Base-by-base conservation (phyloP, 2,329 filamentous ascomycete species). In the Dactylellina sp. region DNA sequence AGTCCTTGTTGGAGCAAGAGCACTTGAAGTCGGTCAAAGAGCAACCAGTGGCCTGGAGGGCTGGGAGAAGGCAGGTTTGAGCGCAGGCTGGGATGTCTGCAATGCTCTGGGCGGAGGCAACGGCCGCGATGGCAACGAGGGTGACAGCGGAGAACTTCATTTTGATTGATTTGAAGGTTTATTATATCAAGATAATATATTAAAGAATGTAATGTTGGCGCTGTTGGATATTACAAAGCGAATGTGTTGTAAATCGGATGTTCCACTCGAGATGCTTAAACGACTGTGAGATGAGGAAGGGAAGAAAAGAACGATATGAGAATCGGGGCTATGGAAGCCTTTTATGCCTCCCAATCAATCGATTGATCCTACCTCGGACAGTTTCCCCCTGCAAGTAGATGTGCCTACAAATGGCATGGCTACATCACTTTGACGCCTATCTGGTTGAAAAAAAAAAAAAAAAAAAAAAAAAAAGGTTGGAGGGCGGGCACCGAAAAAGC, bases 101-200 rank as follows among this genome's bases (percentile, higher is more conserved):
- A 32, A 77, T 68, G 42, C 59, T 53, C 70, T 77, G 76, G 52
- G 76, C 75, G 28, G 75, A 77, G 63, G 60, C 71, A 70, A 66
- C 46, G 50, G 76, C 76, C 52, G 65, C 70, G 68, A 75, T 14
- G 63, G 71, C 60, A 65, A 68, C 65, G 61, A 77, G 28, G 62
- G 64, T 66, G 59, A 76, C 42, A 63, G 71, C 56, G 57, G 71
- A 76, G 74, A 76, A 64, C 68, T 78, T 78, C 77, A 77, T 78
- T 76, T 72, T 75, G 68, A 61, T 40, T 75, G 59, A 55, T 39
- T 64, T 65, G 42, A 35, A 55, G 37, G 59, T 74, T 66, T 53
- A 61, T 74, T 56, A 61, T 44, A 46, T 64, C 59, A 66, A 56
- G 37, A 61, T 44, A 61, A 61, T 40, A 52, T 68, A 60, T 61